These are phyloP conservation scores for Voacanga thouarsii DNA, from an alignment of 257 asterid genomes.

Conservation along the genomic window DNA sequence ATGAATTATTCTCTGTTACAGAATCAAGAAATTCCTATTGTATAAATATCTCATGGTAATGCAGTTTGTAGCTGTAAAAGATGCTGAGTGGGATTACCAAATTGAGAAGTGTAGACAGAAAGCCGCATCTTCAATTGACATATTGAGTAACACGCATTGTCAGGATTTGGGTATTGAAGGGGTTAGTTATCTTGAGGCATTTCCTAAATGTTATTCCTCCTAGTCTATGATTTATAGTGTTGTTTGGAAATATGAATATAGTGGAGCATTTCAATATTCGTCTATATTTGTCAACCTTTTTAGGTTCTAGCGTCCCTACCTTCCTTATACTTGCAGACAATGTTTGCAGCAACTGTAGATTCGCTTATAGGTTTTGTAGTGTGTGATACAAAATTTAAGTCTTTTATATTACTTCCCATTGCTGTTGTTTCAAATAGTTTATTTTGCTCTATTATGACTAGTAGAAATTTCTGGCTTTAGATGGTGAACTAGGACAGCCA, in stretches of 20 bases:
- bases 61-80: conserved; percentile 49
- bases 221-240: not conserved
- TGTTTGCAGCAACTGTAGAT: not conserved
- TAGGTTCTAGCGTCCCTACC: not conserved
- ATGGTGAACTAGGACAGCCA: not conserved
- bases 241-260: not conserved
- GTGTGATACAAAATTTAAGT: not conserved
- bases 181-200: conserved; percentile 42
- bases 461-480: not conserved
- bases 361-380: not conserved
- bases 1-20: not conserved
- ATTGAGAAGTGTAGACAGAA: conserved; percentile 31
- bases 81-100: conserved; percentile 44
- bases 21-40: not conserved
- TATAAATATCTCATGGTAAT: not conserved
- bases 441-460: not conserved
- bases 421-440: not conserved
- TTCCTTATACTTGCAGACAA: not conserved
- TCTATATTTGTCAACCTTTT: not conserved
- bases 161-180: conserved; percentile 47
- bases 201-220: not conserved
- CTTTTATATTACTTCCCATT: not conserved
- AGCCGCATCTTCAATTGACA: conserved; percentile 47
- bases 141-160: conserved; percentile 34
- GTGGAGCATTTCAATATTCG: not conserved